Base-by-base conservation (phyloP, 352 stramenopile genomes). In the Globisporangium nunn region DNA sequence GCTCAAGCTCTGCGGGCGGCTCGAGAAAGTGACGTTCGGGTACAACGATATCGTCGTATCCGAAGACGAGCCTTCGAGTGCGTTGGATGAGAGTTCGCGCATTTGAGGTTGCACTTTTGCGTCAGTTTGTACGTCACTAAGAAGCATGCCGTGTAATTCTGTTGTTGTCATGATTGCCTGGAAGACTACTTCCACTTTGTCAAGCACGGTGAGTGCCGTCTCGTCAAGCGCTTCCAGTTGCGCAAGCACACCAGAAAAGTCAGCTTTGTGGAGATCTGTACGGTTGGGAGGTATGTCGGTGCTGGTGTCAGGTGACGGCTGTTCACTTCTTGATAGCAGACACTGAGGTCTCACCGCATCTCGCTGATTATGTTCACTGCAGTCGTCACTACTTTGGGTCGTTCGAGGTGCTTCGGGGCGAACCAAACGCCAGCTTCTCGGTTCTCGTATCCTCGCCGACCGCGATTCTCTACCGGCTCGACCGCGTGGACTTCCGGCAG, bases 401-500 rank as follows among this genome's bases (percentile, higher is more conserved):
- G 23, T 86, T 77, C 55, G 80, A 90, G 54, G 56, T 80, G 28
- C 52, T 84, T 18, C 58, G 59, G 0, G 71, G 78, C 7, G 54
- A 67, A 28, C 30, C 31, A 3, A 72, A 79, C 48, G 73, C 75
- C 7, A 63, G 66, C 1, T 88, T 79, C 52, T 88, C 80, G 0
- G 70, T 81, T 10, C 64, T 90, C 18, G 67, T 86, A n/a, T 72
- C 74, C 14, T 90, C 80, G 0, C 78, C 80, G 0, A 77, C 63
- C 17, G 74, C 72, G 11, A 68, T 81, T 5, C 55, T 90, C 48
- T 90, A 87, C 52, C 74, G 78, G 10, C 57, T 90, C 7, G 80
- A 90, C 47, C 77, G 80, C n/a, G 66, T 77, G 2, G 80, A 88
- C 44, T 88, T 90, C 40, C 72, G 80, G 10, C 77, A 88, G 52